These are phyloP conservation scores for Capronia americana DNA, from an alignment of 2,329 filamentous ascomycete genomes.

Conservation along the genomic window DNA sequence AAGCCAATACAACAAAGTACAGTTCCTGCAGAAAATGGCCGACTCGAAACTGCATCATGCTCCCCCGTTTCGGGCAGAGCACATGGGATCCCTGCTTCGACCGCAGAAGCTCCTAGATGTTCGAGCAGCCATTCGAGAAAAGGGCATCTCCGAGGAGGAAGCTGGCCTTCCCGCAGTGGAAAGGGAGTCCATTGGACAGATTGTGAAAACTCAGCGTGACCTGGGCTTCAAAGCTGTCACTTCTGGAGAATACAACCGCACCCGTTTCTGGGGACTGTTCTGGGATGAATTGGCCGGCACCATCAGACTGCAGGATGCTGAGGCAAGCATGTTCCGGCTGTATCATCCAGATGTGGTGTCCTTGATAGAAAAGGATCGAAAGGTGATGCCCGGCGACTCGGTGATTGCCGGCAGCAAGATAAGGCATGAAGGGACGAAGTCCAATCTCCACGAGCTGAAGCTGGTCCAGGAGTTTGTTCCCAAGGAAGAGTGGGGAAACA, in stretches of 20 bases:
- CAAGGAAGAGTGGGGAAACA: conserved; percentile 66
- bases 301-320: conserved; percentile 49
- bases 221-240: conserved; percentile 69
- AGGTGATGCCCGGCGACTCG: conserved; percentile 58
- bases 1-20: not conserved
- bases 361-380: conserved; percentile 64
- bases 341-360: conserved; percentile 68
- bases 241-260: conserved; percentile 58
- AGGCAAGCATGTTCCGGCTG: conserved; percentile 60
- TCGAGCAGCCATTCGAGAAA: conserved; percentile 55
- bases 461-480: conserved; percentile 66
- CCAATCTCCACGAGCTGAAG: conserved; percentile 64
- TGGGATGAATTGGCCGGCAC: conserved; percentile 63
- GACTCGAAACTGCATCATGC: conserved; percentile 22
- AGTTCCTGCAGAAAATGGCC: conserved; percentile 26
- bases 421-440: conserved; percentile 62
- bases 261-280: conserved; percentile 61
- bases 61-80: conserved; percentile 74
- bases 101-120: conserved; percentile 67
- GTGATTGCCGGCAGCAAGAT: conserved; percentile 66
- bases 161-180: conserved; percentile 68
- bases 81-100: conserved; percentile 73
- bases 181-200: conserved; percentile 68
- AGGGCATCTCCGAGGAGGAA: conserved; percentile 36
- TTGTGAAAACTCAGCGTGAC: conserved; percentile 69